These are phyloP conservation scores for sweet orange (Citrus sinensis) DNA, from an alignment of 345 rosid genomes.

Conservation along the genomic window DNA sequence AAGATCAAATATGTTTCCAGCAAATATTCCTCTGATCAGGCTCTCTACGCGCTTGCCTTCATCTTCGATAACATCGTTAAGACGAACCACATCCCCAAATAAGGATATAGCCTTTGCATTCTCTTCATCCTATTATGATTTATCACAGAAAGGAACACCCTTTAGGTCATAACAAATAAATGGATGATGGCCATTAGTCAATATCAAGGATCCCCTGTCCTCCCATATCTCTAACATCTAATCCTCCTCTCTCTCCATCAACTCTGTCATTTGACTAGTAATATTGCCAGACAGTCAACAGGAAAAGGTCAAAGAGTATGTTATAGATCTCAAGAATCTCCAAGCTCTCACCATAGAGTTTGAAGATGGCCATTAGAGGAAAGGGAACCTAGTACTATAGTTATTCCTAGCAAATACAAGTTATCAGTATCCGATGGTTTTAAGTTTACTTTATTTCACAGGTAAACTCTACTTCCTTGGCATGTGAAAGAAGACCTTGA, in stretches of 20 bases:
- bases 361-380: background rate
- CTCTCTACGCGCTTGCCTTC: slow-evolving; percentile 62
- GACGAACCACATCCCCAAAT: slow-evolving; percentile 64
- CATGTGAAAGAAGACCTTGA: background rate
- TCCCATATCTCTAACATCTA: background rate
- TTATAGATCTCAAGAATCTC: background rate
- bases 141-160: background rate
- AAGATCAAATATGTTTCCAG: slow-evolving; percentile 96
- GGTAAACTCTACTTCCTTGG: background rate
- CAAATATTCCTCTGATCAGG: slow-evolving; percentile 84
- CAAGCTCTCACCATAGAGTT: background rate
- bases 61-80: slow-evolving; percentile 74
- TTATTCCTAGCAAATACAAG: background rate
- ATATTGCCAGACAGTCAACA: background rate
- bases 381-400: background rate
- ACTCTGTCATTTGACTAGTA: background rate
- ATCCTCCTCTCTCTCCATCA: background rate
- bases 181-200: background rate
- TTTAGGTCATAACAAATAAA: background rate
- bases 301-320: background rate
- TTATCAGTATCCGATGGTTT: background rate
- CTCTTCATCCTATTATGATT: slow-evolving; percentile 76
- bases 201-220: background rate
- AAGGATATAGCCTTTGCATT: slow-evolving; percentile 94
- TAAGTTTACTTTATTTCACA: background rate